Base-by-base conservation (phyloP, 2,329 filamentous ascomycete genomes). In the Cercospora nicotianae region DNA sequence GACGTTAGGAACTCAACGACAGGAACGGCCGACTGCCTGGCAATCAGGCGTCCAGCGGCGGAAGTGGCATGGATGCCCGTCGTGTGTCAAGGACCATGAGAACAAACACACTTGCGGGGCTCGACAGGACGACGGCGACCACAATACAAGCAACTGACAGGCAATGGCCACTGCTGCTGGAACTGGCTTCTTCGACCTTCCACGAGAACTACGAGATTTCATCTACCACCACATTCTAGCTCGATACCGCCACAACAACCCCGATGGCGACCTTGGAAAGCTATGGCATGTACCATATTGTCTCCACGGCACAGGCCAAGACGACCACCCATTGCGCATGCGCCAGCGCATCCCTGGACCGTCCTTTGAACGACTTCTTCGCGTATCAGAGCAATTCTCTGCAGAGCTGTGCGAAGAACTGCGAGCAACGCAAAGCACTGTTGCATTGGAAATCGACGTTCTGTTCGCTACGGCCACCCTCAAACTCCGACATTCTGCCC, bases 241-340 rank as follows among this genome's bases (percentile, higher is more conserved):
- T 6, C 26, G 9, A 28, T 30, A 61, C 18, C 31, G 42, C 36
- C 59, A 26, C 59, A n/a, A 48, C 12, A 61, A 61, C 12, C 26
- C 36, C 26, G 59, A 61, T 20, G 33, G 59, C 9, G n/a, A 61
- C 23, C 33, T 48, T 12, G 59, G 59, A 26, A 61, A 61, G 20
- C 31, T 61, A 30, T 48, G 59, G 36, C 59, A 48, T 31, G 13
- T 61, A 12, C 36, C 59, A 10, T 18, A n/a, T 20, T n/a, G 20
- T 18, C 36, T 61, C 2, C 1, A 1, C 23, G 59, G 36, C 13
- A 48, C 59, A 5, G n/a, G 36, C 3, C 59, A 18, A 48, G 59
- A 61, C 36, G 59, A 61, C 6, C 42, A 30, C 18, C 59, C 59
- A 26, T 45, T 61, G 33, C 59, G 59, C 59, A 61, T 61, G 59